Conservation (phyloP, 2,329 filamentous ascomycete species). For the Dactylellina drechsleri region DNA sequence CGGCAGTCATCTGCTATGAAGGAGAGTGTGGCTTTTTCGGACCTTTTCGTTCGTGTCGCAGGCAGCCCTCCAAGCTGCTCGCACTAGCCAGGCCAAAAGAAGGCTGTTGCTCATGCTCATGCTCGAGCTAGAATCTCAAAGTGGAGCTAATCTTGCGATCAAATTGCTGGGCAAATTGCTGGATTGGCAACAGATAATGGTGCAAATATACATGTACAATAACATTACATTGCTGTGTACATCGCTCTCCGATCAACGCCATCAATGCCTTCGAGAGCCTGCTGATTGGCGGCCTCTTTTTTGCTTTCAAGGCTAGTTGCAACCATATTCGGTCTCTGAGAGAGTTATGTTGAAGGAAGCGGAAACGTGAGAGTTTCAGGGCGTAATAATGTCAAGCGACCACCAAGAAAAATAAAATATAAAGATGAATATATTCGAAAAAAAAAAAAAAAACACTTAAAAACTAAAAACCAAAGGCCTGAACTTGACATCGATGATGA, state of each 20-base stretch:
- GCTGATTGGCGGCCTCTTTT: constrained; percentile 36
- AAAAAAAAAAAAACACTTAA: constrained; percentile 12
- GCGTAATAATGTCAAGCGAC: constrained; percentile 46
- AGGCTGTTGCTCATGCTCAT: constrained; percentile 1
- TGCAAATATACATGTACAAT: background rate
- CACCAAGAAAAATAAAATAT: background rate
- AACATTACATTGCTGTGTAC: constrained; percentile 3
- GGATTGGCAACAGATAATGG: no score
- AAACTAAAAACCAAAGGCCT: background rate
- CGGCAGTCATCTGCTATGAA: constrained; percentile 11
- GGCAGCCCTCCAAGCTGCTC: background rate
- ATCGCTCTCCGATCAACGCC: constrained; percentile 10
- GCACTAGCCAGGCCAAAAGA: constrained; percentile 11
- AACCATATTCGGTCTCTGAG: constrained; percentile 52
- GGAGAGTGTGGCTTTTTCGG: constrained; percentile 16
- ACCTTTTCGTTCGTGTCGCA: constrained; percentile 13
- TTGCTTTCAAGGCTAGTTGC: constrained; percentile 14
- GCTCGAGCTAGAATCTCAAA: constrained; percentile 6
- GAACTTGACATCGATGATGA: constrained; percentile 44
- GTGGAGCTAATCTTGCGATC: constrained; percentile 24
- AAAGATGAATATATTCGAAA: no score
- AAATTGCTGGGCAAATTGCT: constrained; percentile 9
- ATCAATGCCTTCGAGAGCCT: constrained; percentile 11
- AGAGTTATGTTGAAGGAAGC: constrained; percentile 41
- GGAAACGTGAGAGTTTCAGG: constrained; percentile 55